Percentiles rank a stretch among this genome's conserved stretches.
Conservation (phyloP, 2,329 filamentous ascomycete genomes). For the Balansia obtecta region DNA sequence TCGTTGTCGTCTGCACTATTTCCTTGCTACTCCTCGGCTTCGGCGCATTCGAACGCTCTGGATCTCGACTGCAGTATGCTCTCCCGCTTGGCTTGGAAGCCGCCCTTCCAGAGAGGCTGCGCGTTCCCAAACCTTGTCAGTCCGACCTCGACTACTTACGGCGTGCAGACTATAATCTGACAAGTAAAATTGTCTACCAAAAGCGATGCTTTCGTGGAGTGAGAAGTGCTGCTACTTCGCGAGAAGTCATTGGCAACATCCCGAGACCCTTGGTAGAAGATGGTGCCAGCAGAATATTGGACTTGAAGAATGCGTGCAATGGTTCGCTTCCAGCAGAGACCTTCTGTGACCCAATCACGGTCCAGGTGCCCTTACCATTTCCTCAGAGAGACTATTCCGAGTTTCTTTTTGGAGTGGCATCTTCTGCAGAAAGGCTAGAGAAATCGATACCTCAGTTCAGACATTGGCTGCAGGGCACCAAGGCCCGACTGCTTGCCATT, state of each 20-base stretch:
- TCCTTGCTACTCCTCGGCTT: conserved; percentile 3
- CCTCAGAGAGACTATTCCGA: conserved; percentile 32
- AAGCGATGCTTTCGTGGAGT: conserved; percentile 31
- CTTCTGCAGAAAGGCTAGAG: conserved; percentile 35
- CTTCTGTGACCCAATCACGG: conserved; percentile 28
- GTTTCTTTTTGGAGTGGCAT: conserved; percentile 46
- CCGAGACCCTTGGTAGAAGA: conserved; percentile 23
- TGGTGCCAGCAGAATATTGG: conserved; percentile 16
- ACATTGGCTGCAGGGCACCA: conserved; percentile 42
- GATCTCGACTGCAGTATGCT: conserved; percentile 6
- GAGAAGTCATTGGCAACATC: conserved; percentile 25
- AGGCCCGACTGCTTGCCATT: conserved; percentile 37
- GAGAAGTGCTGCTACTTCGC: conserved; percentile 20
- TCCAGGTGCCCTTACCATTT: conserved; percentile 34
- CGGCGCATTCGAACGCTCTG: conserved; percentile 5
- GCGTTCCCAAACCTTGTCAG: conserved; percentile 11
- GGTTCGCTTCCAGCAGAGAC: conserved; percentile 4
- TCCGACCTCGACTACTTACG: conserved; percentile 18
- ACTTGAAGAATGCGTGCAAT: conserved; percentile 16
- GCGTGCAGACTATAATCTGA: conserved; percentile 21
- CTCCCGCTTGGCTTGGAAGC: conserved; percentile 12
- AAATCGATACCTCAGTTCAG: conserved; percentile 38
- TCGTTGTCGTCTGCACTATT: not conserved
- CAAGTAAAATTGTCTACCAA: conserved; percentile 29
- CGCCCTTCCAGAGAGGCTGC: conserved; percentile 11